Percentiles rank a stretch among this genome's conserved stretches.
phyloP scores from a whole-genome alignment of 345 rosid genomes.

The Aurinia saxatilis region DNA sequence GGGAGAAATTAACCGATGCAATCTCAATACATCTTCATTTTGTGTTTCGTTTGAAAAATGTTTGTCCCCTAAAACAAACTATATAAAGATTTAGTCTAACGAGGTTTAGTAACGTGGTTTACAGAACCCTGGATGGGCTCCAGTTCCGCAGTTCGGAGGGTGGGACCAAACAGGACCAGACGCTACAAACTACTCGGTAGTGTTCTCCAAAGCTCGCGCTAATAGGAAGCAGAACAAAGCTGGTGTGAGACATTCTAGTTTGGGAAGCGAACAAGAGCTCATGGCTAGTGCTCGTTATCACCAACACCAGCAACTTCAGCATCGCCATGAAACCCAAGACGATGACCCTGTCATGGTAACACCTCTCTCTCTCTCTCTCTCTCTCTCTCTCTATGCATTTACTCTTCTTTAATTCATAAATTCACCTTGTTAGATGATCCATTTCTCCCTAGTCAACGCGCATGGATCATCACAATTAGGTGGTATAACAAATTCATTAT shows the following conservation, averaged over 20 bases:
- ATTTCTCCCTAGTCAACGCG: conserved; percentile 44
- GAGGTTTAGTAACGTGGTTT: not conserved
- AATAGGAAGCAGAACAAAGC: conserved; percentile 57
- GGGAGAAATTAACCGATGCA: conserved; percentile 28
- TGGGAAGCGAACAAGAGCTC: conserved; percentile 48
- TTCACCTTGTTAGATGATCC: conserved; percentile 22
- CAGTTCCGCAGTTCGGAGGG: conserved; percentile 78
- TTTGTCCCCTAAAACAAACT: not conserved
- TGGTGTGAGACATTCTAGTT: conserved; percentile 35
- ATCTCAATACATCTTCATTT: not conserved
- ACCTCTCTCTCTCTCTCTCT: not conserved
- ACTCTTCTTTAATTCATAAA: conserved; percentile 9
- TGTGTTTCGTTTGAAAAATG: not conserved
- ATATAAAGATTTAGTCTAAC: not conserved
- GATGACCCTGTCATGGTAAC: conserved; percentile 52
- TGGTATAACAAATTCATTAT: not conserved
- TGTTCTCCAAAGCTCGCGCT: conserved; percentile 60
- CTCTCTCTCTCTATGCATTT: not conserved
- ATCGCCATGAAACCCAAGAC: conserved; percentile 18
- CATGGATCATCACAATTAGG: conserved; percentile 34
- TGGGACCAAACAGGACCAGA: conserved; percentile 54
- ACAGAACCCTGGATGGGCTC: conserved; percentile 40
- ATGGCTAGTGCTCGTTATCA: conserved; percentile 22
- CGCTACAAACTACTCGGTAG: conserved; percentile 53
- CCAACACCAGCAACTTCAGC: conserved; percentile 21